Evolutionary conservation across 1,284 basidiomycete genomes (phyloP), one percentile per base, ranked within the genome.

Genomic region (Ustilago loliicola): DNA sequence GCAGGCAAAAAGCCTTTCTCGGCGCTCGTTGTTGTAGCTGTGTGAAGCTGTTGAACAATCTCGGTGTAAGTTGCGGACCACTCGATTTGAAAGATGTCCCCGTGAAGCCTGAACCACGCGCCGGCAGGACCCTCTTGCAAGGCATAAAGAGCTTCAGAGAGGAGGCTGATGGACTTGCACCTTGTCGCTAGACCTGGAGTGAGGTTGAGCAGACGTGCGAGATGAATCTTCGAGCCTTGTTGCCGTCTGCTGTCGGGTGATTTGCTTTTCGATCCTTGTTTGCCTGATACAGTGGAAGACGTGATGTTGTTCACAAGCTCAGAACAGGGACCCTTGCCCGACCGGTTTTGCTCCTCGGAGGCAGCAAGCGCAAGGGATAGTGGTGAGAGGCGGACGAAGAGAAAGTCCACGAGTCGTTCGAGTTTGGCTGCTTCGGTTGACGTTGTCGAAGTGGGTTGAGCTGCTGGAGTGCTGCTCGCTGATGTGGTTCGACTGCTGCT

Each of bases 111-210:
- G 52, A 56, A 66, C 64, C 64, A 72, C 8, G 30, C 52, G 1
- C 38, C 45, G 2, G 60, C 64, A 1, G 60, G 23, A 15, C 60
- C 56, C 0, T 54, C 11, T 29, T 51, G 42, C 53, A 58, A 2
- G 1, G 19, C 25, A 0, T 60, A 34, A 3, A 72, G 56, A 0
- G 70, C 70, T 19, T 66, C 32, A 9, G 60, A 48, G 9, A 72
- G 60, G 19, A 66, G 64, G n/a, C 36, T 32, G 60, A 72, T 56
- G 1, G 70, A 66, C 17, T 72, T 72, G 70, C 64, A 72, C 32
- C 70, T 56, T 7, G 60, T 63, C 1, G 50, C 30, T 23, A 72
- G 64, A 23, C 64, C 60, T 5, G 70, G 70, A 2, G 63, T 1
- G 3, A 48, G 30, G n/a, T 45, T 36, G 27, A 66, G 32, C 1